phyloP scores from a whole-genome alignment of 768 basidiomycete genomes.

The Cystobasidium tubakii region DNA sequence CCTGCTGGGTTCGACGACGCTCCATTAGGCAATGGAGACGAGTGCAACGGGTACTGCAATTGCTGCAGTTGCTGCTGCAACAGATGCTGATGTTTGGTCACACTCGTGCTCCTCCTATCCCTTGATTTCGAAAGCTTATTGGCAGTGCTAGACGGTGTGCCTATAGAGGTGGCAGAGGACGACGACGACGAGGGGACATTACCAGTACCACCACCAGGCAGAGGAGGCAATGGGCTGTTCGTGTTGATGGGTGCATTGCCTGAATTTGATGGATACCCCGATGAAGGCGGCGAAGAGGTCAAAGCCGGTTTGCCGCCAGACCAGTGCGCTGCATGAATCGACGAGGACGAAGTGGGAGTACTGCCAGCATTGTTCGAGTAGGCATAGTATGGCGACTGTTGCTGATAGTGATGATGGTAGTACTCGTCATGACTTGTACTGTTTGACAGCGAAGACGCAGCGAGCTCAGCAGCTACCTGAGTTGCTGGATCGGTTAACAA shows the following conservation, averaged over 20 bases:
- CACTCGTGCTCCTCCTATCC: slow-evolving; percentile 15
- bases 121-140: slow-evolving; percentile 21
- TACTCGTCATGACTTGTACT: neutral
- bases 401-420: neutral
- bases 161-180: neutral
- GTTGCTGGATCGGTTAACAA: slow-evolving; percentile 27
- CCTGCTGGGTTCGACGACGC: neutral
- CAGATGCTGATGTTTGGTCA: slow-evolving; percentile 14
- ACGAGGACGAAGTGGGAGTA: neutral
- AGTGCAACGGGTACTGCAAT: neutral
- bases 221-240: neutral
- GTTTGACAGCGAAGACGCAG: slow-evolving; percentile 9
- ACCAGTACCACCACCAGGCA: neutral
- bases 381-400: neutral
- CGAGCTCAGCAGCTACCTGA: slow-evolving; percentile 25
- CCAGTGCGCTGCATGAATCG: neutral
- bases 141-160: neutral
- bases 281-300: neutral
- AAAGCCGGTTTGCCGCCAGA: neutral
- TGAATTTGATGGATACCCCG: neutral
- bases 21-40: neutral
- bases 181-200: neutral
- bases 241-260: neutral
- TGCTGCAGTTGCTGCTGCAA: neutral
- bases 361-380: no score